Conservation (phyloP, 306 rosid genomes). For the Begonia peltatifolia region DNA sequence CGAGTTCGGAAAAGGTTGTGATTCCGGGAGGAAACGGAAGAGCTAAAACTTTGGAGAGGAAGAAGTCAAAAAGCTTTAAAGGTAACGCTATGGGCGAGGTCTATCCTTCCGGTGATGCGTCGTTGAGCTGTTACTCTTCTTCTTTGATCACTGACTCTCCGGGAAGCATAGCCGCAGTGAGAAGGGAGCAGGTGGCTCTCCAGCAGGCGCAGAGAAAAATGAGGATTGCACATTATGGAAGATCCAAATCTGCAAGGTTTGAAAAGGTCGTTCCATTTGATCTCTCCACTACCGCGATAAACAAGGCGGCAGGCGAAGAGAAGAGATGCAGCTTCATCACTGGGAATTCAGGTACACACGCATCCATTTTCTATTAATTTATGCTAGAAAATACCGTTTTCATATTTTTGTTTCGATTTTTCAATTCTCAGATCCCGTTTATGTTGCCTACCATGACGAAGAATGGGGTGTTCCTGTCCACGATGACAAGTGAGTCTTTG, state of each 20-base stretch:
- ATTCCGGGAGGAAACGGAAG: conserved; percentile 32
- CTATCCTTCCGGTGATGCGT: conserved; percentile 20
- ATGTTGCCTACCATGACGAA: conserved; percentile 94
- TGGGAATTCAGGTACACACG: conserved; percentile 55
- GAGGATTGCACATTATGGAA: conserved; percentile 92
- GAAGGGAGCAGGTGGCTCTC: conserved; percentile 84
- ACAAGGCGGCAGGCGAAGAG: conserved; percentile 39
- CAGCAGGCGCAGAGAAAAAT: conserved; percentile 84
- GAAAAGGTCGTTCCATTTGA: conserved; percentile 46
- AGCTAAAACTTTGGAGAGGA: conserved; percentile 54
- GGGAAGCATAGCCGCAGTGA: conserved; percentile 89
- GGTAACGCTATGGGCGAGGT: conserved; percentile 3
- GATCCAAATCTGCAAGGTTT: conserved; percentile 86
- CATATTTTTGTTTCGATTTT: background rate
- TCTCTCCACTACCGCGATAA: conserved; percentile 12
- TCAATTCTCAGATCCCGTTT: conserved; percentile 49
- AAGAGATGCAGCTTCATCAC: conserved; percentile 94
- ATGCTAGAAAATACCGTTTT: conserved; percentile 1
- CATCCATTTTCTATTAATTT: background rate
- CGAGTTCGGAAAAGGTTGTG: conserved; percentile 41
- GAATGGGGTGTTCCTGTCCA: conserved; percentile 99
- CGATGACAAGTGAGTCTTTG: conserved; percentile 75
- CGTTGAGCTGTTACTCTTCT: conserved; percentile 47
- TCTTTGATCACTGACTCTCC: conserved; percentile 82
- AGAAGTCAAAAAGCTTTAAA: conserved; percentile 85